Conservation (phyloP, 1,139 yeast genomes). For the Martiniozyma asiatica region DNA sequence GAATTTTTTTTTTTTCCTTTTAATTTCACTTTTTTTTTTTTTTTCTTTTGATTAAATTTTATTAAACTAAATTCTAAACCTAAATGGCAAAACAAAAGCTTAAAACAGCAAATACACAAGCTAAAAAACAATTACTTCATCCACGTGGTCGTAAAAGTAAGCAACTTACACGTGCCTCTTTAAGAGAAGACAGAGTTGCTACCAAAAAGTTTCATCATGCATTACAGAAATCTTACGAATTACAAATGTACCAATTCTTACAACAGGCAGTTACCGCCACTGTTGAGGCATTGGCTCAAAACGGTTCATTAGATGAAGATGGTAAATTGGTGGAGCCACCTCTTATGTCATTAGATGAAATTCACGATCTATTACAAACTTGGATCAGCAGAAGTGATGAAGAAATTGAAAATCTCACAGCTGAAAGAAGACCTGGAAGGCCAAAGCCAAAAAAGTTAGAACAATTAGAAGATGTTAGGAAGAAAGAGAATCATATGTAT, state of each 20-base stretch:
- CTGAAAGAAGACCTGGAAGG: constrained; percentile 72
- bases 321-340: constrained; percentile 31
- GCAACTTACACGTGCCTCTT: constrained; percentile 73
- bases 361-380: constrained; percentile 47
- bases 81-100: constrained; percentile 43
- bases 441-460: constrained; percentile 68
- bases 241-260: constrained; percentile 45
- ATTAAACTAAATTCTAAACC: no score
- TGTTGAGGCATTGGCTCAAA: constrained; percentile 31
- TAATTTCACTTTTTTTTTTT: no score
- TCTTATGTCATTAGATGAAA: constrained; percentile 26
- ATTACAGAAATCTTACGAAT: constrained; percentile 50
- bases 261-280: constrained; percentile 33
- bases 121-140: constrained; percentile 53
- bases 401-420: constrained; percentile 48
- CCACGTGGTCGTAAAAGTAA: constrained; percentile 84
- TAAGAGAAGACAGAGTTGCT: constrained; percentile 62
- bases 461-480: constrained; percentile 46
- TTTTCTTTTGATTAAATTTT: not conserved
- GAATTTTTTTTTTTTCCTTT: no score
- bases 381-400: constrained; percentile 62
- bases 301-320: constrained; percentile 13
- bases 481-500: constrained; percentile 50
- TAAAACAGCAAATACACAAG: constrained; percentile 52
- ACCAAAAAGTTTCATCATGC: constrained; percentile 42